phyloP scores from a whole-genome alignment of 306 rosid species.

The Elaeagnus macrophylla region DNA sequence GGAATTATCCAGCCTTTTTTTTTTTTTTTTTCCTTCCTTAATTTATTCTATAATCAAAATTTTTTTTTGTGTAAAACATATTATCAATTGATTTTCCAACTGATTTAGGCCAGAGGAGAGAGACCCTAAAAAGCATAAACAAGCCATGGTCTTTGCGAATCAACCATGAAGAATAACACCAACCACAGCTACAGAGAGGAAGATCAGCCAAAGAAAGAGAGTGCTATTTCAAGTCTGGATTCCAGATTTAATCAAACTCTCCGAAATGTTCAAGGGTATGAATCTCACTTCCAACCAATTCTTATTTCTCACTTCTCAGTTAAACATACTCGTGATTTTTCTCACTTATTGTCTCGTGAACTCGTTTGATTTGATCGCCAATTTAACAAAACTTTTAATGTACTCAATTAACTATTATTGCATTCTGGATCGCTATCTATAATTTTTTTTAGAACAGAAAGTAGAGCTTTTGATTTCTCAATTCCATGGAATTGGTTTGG shows the following conservation, averaged over 20 bases:
- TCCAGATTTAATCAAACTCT: constrained; percentile 90
- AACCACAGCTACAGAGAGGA: constrained; percentile 20
- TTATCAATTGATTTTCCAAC: too few species aligned
- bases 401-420: constrained; percentile 4
- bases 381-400: constrained; percentile 13
- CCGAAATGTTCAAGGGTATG: constrained; percentile 84
- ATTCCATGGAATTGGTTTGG: neutral
- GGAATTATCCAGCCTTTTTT: too few species aligned
- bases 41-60: too few species aligned
- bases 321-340: neutral
- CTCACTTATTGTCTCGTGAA: neutral
- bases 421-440: constrained; percentile 11
- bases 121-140: neutral
- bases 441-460: neutral
- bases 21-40: too few species aligned
- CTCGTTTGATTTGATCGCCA: constrained; percentile 19
- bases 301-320: constrained; percentile 10
- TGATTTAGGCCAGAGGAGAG: too few species aligned
- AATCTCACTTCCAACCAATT: constrained; percentile 3
- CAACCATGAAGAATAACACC: constrained; percentile 52
- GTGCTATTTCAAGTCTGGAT: constrained; percentile 39
- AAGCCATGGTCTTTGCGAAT: constrained; percentile 18
- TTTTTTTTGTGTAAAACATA: too few species aligned
- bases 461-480: constrained; percentile 20
- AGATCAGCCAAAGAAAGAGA: constrained; percentile 40